Base-by-base conservation (phyloP, 768 basidiomycete species). In the Suillus subalutaceus region DNA sequence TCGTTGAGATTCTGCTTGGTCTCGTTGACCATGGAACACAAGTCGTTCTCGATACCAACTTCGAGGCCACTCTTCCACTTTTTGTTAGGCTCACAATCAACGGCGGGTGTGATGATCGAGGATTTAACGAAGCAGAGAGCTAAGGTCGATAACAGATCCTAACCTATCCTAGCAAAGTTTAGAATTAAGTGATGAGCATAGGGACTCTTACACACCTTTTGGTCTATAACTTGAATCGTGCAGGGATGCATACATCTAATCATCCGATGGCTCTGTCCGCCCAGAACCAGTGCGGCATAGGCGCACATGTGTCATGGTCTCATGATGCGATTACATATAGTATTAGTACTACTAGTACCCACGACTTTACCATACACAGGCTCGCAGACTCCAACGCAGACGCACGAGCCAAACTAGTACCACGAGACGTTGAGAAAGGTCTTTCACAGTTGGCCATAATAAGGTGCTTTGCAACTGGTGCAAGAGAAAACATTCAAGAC, bases 201-300 rank as follows among this genome's bases (percentile, higher is more conserved):
- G 15, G 48, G 83, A 88, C 66, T 82, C 86, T 35, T 93, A 93
- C 75, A 91, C 93, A 6, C 89, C 89, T n/a, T 93, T 94, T 70
- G 91, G 92, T 93, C 72, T 94, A 90, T 74, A 88, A 94, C 66
- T 83, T 94, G 70, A 94, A 94, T 75, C 87, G 93, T 63, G 85
- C 89, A 72, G 91, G 77, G 86, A 90, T 56, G 93, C 93, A 72
- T 91, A 90, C 72, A 85, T 88, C 65, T 6, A 46, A 4, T 20
- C 20, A 10, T 9, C 4, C 6, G 8, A 20, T 6, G 18, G 20
- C 20, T 13, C 48, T 13, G 48, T 23, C 48, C 13, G 3, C 26
- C 26, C 50, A 12, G 15, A 52, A 16, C 26, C 26, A 26, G 26
- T 37, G 15, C 13, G 13, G 50, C 50, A 26, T 9, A 10, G 41